A percentile compares a stretch with the other conserved stretches of the same genome.
These are phyloP conservation scores for Hypoxylon fuscum DNA, from an alignment of 495 filamentous ascomycete genomes.

Conservation along the genomic window DNA sequence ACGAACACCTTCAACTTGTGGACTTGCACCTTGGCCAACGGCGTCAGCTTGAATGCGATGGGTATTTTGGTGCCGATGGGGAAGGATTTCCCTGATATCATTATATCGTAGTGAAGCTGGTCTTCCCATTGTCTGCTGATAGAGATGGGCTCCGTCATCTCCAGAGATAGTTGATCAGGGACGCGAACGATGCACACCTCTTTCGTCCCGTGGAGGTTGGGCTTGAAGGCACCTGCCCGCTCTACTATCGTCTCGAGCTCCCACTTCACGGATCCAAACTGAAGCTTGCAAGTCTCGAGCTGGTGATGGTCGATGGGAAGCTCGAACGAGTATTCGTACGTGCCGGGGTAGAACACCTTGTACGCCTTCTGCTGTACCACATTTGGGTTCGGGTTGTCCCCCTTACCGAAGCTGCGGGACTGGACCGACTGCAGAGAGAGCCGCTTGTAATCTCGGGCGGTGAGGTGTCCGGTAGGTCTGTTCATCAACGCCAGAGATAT, in stretches of 20 bases:
- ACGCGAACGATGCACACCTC: slow-evolving; percentile 89
- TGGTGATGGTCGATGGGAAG: slow-evolving; percentile 91
- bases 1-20: slow-evolving; percentile 96
- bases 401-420: slow-evolving; percentile 87
- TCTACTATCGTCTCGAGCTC: slow-evolving; percentile 89
- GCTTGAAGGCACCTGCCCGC: slow-evolving; percentile 89
- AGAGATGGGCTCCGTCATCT: slow-evolving; percentile 94
- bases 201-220: slow-evolving; percentile 84
- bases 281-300: slow-evolving; percentile 90
- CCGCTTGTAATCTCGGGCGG: slow-evolving; percentile 61
- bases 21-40: slow-evolving; percentile 93
- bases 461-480: slow-evolving; percentile 44
- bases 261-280: slow-evolving; percentile 88
- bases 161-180: slow-evolving; percentile 89
- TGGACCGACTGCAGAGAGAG: slow-evolving; percentile 82
- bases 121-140: slow-evolving; percentile 98
- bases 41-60: slow-evolving; percentile 97
- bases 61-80: slow-evolving; percentile 91
- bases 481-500: slow-evolving; percentile 40
- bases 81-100: slow-evolving; percentile 98
- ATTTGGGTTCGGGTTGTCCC: slow-evolving; percentile 67
- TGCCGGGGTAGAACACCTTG: slow-evolving; percentile 86
- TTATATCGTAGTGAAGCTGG: slow-evolving; percentile 97
- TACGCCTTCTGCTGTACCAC: slow-evolving; percentile 87
- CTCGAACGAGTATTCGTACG: slow-evolving; percentile 95